Evolutionary conservation across 2,329 filamentous ascomycete genomes (phyloP), one percentile per base, ranked within the genome.

Genomic region (Thyridium curvatum): DNA sequence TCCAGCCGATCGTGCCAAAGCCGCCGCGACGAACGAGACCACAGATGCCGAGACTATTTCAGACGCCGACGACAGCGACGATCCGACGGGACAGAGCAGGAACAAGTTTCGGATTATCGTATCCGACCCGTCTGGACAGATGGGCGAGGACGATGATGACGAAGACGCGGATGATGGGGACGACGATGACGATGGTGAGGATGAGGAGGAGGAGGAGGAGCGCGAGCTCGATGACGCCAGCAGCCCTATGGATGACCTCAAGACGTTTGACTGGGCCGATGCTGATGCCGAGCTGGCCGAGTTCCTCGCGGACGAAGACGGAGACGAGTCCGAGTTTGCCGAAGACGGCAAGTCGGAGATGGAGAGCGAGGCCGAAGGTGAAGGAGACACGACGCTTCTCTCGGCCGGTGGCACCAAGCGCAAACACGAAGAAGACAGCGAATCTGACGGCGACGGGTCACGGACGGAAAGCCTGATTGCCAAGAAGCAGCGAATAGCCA

Each of bases 261-360:
- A 71, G 41, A 62, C 65, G 12, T 77, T 83, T 40, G 72, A 86
- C 53, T 82, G 80, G 69, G 74, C 68, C 4, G 70, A 65, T 9
- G 72, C 77, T 2, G 81, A 88, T 47, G 80, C 84, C 42, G 88
- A 94, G 52, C 65, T 94, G 9, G 77, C 76, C 12, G 86, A 87
- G 34, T 90, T 93, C 48, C 64, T 93, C 48, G 74, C 73, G 9
- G 64, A 66, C 6, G 74, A 71, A 18, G 70, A 64, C 3, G 73
- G 72, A 1, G 69, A 68, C 32, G 71, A 69, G 12, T 68, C 66
- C 2, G 67, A 62, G 0, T 57, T 56, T 0, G 55, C 51, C 4
- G 52, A 54, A 8, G 54, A 52, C 2, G 49, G 46, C 1, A 52
- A 47, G 2, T 36, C 37, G 2, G 45, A 48, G 17, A 48, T 51